Evolutionary conservation across 2,329 filamentous ascomycete species (phyloP), one percentile per base, ranked within the genome.

Genomic region (Aureobasidium sp.): DNA sequence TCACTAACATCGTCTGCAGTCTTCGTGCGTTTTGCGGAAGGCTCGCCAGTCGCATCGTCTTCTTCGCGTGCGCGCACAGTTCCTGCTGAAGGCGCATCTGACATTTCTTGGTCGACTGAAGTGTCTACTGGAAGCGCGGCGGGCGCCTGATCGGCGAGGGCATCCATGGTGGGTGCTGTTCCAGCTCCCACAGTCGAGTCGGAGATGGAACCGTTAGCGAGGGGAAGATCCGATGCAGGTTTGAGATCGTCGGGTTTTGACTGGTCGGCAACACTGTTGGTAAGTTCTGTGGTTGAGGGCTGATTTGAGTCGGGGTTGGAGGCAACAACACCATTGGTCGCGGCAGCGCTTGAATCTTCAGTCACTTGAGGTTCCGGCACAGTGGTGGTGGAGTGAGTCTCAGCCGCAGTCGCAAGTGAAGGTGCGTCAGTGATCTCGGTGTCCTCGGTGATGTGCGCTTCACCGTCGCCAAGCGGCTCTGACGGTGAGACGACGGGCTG

Each of bases 21-120:
- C 75, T 87, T 93, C 40, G 89, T 85, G 29, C 92, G 86, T 78
- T 97, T 97, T 1, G 91, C 83, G 17, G 84, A 83, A 59, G 87
- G 91, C 66, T 90, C 77, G 31, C 68, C 71, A n/a, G 71, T 77
- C 0, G 78, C 78, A 17, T 78, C 77, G 66, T 96, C 91, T 5
- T 91, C 86, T 63, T 96, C 91, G 15, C 92, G 86, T 67, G 87
- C 88, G 12, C 90, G 85, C 1, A 90, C 81, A 31, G 53, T 73
- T 73, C 73, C 73, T 24, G 57, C 35, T n/a, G 73, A 72, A 7
- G 73, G 74, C 44, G 72, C 73, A 61, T 76, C 74, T 49, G 70
- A 68, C 73, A 76, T 75, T 5, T 73, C 69, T 31, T 62, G 45
- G 29, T 64, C 64, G 9, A 49, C 27, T 6, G 37, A 39, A 24